Base-by-base conservation (phyloP, 2,329 filamentous ascomycete genomes). In the Plectosphaerella plurivora region DNA sequence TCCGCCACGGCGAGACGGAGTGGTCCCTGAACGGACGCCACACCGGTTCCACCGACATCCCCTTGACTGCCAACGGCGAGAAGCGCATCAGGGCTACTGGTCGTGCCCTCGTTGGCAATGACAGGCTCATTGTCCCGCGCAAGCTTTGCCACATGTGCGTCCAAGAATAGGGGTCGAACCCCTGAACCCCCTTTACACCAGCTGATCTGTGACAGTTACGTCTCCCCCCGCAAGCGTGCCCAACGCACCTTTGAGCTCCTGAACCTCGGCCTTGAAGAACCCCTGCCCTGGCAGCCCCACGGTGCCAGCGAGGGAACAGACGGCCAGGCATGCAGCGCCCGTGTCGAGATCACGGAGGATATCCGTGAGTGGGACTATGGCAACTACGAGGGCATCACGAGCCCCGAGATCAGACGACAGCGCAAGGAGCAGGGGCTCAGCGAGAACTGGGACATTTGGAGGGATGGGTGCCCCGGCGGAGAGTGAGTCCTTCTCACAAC, bases 1-100 rank as follows among this genome's bases (percentile, higher is more conserved):
- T 91, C 67, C 89, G 92, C 61, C 92, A 97, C 66, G 93, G 92
- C 71, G 91, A 97, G 74, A 97, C 92, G 4, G 91, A 96, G 75
- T 97, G 92, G 92, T 95, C 89, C 5, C 83, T 96, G 47, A 87
- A 87, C 60, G 92, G 91, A 52, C 81, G 84, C 50, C 90, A 97
- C 71, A 97, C 93, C 0, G 88, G 91, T 49, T 79, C 76, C 25
- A 89, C 88, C n/a, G 92, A 97, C 64, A 88, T 97, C 4, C 86
- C 91, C 1, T 77, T 97, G 37, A 97, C 92, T 1, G 73, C 78
- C 49, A 88, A 90, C 65, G 93, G 93, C 50, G 88, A 91, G 75
- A 88, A 83, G 67, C 80, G 88, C 55, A 81, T 92, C 53, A 75
- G 73, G 53, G 85, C 87, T 2, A 97, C 93, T 0, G 92, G 92